Evolutionary conservation across 345 rosid genomes (phyloP).

Genomic region (Sisymbrium irio): DNA sequence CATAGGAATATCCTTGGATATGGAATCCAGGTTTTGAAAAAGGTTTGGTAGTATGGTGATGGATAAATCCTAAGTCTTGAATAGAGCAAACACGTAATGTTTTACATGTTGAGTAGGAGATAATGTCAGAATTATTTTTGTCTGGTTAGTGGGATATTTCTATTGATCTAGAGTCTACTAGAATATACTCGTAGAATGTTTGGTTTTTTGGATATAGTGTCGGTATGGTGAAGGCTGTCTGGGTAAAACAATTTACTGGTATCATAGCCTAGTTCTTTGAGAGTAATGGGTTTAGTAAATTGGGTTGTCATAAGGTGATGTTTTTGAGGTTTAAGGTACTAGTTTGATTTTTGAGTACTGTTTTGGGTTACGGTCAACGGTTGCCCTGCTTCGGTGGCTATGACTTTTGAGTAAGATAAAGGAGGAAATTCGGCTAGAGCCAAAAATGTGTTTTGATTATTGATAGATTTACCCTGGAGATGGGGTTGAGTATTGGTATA

Average conservation of each 20-base stretch:
- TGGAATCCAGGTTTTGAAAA: neutral
- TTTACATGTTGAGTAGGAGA: neutral
- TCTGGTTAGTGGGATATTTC: neutral
- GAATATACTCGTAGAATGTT: neutral
- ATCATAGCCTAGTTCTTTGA: neutral
- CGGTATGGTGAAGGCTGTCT: neutral
- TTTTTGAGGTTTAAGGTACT: neutral
- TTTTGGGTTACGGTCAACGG: neutral
- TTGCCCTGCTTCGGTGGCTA: neutral
- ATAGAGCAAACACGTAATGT: neutral
- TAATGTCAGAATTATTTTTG: neutral
- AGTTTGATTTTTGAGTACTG: neutral
- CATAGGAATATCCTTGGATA: neutral
- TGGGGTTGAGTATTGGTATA: neutral
- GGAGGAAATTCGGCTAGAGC: neutral
- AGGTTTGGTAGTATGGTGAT: neutral
- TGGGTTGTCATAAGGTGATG: neutral
- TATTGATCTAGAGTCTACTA: neutral
- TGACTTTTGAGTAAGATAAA: neutral
- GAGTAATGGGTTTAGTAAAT: neutral
- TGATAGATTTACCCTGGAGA: neutral
- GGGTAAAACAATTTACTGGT: no score
- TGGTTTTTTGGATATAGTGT: neutral
- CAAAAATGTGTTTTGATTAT: neutral
- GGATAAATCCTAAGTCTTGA: neutral